Base-by-base conservation (phyloP, 495 filamentous ascomycete genomes). In the Neurospora sp. region DNA sequence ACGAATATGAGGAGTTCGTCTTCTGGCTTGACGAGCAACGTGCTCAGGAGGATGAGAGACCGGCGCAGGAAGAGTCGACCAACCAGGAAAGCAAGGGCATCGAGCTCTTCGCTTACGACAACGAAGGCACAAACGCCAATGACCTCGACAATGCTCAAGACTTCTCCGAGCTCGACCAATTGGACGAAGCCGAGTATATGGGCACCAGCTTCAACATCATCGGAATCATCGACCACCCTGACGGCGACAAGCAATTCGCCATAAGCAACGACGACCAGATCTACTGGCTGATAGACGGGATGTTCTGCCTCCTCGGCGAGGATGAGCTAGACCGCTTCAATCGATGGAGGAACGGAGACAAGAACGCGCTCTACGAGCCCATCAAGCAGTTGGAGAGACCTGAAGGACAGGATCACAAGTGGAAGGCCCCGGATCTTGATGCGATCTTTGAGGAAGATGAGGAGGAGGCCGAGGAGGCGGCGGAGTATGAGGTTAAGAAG, bases 191-290 rank as follows among this genome's bases (percentile, higher is more conserved):
- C 8, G 8, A 10, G 42, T 45, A 4, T 1, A 45, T 10, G 0
- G 42, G 42, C 8, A 1, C 3, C 42, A 4, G 3, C 19, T 21
- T 0, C 0, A 45, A 45, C n/a, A 10, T 45, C 1, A 3, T 45
- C 2, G 42, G 42, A 10, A 0, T 45, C 8, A 0, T 45, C 42
- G 42, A 21, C 0, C 42, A 45, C 9, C n/a, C 42, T 0, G 42
- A 45, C 19, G 42, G 42, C 8, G n/a, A 45, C 1, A 45, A 21
- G 0, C 42, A 45, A 2, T 45, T 0, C 19, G 19, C 19, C 19
- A 45, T 21, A 0, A 8, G 1, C 42, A 45, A 1, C 8, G 42
- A 45, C 0, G 1, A 45, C 0, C 0, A 0, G 0, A 19, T 45
- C 1, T 45, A 45, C 8, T 45, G 42, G 42, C 19, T 45, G 0